These are phyloP conservation scores for Coelastrella sp. DNA, from an alignment of 139 green algal species.

Conservation along the genomic window DNA sequence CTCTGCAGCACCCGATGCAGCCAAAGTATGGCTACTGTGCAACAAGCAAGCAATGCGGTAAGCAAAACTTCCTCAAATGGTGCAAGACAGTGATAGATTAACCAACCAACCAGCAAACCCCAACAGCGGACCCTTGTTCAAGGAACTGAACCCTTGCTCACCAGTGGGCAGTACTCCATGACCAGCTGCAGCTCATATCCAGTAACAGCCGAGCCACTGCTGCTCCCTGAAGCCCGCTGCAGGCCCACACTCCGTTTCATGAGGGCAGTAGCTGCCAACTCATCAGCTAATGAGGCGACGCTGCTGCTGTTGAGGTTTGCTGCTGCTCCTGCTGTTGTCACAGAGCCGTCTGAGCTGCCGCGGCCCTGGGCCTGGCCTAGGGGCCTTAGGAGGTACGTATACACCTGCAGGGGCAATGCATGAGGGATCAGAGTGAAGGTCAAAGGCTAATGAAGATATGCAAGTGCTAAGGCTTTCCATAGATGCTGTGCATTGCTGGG, in stretches of 20 bases:
- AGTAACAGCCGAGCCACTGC: background rate
- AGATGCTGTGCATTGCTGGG: no score
- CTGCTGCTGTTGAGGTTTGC: background rate
- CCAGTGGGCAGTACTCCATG: constrained; percentile 53
- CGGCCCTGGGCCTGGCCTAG: background rate
- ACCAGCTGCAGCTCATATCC: constrained; percentile 61
- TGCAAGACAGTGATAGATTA: no score
- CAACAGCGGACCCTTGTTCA: no score
- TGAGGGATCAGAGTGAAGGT: background rate
- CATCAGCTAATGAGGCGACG: no score
- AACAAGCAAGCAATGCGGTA: no score
- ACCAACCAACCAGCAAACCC: no score
- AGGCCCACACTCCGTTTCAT: background rate
- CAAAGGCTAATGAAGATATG: no score
- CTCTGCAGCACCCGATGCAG: no score
- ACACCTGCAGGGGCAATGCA: background rate
- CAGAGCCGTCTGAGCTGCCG: background rate
- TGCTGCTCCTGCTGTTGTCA: background rate
- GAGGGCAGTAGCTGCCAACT: background rate
- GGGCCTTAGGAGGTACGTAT: constrained; percentile 4
- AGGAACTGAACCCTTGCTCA: background rate
- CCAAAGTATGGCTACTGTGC: no score
- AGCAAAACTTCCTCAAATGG: no score
- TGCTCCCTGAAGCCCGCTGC: background rate
- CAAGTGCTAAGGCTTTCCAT: no score